A percentile compares a stretch with the other conserved stretches of the same genome.
Conservation (phyloP, 139 green algal species). For the Chlamydomonas eustigma region DNA sequence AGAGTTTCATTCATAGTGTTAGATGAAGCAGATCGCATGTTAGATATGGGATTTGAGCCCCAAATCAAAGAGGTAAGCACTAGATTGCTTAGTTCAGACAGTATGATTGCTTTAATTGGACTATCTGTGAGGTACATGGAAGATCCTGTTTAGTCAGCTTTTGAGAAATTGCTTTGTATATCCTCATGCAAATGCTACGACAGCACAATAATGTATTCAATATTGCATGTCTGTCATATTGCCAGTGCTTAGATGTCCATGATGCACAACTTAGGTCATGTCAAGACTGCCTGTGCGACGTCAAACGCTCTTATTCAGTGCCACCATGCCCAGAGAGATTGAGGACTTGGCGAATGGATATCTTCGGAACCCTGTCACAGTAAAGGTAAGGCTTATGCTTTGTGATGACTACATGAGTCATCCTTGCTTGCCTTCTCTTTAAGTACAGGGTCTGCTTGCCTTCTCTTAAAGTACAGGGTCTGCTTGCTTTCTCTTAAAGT, state of each 20-base stretch:
- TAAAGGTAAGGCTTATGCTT: slow-evolving; percentile 56
- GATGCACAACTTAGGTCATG: slow-evolving; percentile 36
- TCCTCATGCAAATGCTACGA: too few species aligned
- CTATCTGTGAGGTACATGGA: too few species aligned
- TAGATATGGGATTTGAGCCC: slow-evolving; percentile 95
- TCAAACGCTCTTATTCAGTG: slow-evolving; percentile 83
- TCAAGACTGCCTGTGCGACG: slow-evolving; percentile 46
- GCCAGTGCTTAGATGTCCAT: neutral
- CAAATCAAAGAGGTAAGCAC: slow-evolving; percentile 55
- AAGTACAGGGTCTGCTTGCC: too few species aligned
- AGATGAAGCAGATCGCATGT: slow-evolving; percentile 93
- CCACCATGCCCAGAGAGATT: slow-evolving; percentile 89
- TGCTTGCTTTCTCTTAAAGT: too few species aligned
- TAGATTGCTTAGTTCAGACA: too few species aligned
- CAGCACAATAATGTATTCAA: too few species aligned
- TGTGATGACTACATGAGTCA: too few species aligned
- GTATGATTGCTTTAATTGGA: too few species aligned
- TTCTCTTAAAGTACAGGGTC: too few species aligned
- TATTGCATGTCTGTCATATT: neutral
- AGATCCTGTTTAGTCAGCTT: too few species aligned
- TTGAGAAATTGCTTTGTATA: too few species aligned
- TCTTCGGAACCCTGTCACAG: slow-evolving; percentile 66
- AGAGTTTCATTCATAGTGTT: slow-evolving; percentile 83
- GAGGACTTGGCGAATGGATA: slow-evolving; percentile 70
- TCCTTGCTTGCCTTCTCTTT: too few species aligned